Conservation (phyloP, 768 basidiomycete species). For the Kwoniella sp. region DNA sequence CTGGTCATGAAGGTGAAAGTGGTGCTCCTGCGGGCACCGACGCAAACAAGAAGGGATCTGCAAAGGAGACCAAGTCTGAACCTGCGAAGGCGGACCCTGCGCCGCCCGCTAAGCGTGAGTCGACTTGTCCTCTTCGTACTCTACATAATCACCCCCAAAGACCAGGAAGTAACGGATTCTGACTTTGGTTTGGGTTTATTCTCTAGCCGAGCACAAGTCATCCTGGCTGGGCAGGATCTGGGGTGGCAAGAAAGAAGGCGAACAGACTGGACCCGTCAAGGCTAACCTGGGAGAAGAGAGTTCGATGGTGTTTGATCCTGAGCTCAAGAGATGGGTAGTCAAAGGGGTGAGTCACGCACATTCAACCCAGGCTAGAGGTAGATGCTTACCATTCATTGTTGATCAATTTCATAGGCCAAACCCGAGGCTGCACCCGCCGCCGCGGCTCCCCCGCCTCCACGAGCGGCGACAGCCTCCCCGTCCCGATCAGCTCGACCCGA, state of each 20-base stretch:
- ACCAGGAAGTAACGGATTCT: not conserved
- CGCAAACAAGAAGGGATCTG: slow-evolving; percentile 34
- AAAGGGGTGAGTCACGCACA: slow-evolving; percentile 79
- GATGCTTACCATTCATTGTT: not conserved
- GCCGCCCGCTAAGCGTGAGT: slow-evolving; percentile 29
- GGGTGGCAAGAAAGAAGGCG: slow-evolving; percentile 76
- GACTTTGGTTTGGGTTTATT: not conserved
- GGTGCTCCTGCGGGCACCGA: slow-evolving; percentile 1
- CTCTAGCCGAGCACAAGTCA: slow-evolving; percentile 31
- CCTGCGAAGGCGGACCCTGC: slow-evolving; percentile 9
- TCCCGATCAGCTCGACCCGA: slow-evolving; percentile 24
- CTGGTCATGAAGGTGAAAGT: slow-evolving; percentile 52
- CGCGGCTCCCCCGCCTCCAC: slow-evolving; percentile 71
- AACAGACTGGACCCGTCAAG: slow-evolving; percentile 71
- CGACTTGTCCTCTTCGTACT: not conserved
- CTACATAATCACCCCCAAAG: no score
- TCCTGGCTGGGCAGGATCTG: slow-evolving; percentile 73
- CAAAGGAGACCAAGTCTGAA: slow-evolving; percentile 33
- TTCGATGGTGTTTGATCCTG: slow-evolving; percentile 89
- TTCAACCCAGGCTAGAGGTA: no score
- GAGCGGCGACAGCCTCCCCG: slow-evolving; percentile 85
- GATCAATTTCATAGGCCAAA: slow-evolving; percentile 56
- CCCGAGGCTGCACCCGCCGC: slow-evolving; percentile 62
- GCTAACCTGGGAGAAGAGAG: slow-evolving; percentile 92
- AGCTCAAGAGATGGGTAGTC: slow-evolving; percentile 95